Evolutionary conservation across 164 flowering plant species (phyloP).

Genomic region (Annona squamosa): DNA sequence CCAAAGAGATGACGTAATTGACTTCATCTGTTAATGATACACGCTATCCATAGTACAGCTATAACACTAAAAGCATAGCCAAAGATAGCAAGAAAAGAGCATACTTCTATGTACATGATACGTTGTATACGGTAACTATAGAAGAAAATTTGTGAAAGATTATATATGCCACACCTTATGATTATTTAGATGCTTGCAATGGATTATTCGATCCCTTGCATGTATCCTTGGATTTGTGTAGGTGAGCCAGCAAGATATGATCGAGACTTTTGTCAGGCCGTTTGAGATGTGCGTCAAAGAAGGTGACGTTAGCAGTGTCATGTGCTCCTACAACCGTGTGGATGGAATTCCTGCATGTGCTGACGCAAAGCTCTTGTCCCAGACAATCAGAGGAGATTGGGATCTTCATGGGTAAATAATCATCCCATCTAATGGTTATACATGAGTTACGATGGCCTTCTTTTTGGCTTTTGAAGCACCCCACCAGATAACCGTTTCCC

Average conservation of each 20-base stretch:
- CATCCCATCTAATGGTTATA: background rate
- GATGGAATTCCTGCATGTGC: slow-evolving; percentile 7
- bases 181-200: background rate
- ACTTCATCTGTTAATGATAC: too few species aligned
- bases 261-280: slow-evolving; percentile 7
- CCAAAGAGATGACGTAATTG: too few species aligned
- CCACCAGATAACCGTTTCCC: too few species aligned
- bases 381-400: slow-evolving; percentile 6
- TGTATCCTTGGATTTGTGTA: background rate
- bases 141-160: background rate
- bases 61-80: too few species aligned
- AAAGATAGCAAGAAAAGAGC: too few species aligned
- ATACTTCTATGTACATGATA: too few species aligned
- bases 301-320: slow-evolving; percentile 10
- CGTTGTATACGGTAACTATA: too few species aligned
- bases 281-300: slow-evolving; percentile 8
- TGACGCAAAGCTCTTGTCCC: background rate
- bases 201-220: background rate
- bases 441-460: too few species aligned
- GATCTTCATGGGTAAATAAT: slow-evolving; percentile 3
- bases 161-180: background rate
- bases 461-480: too few species aligned
- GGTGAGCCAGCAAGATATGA: slow-evolving; percentile 9
- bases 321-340: slow-evolving; percentile 6
- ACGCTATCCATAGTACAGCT: too few species aligned